A percentile compares a stretch with the other conserved stretches of the same genome.
phyloP scores from a whole-genome alignment of 2,329 filamentous ascomycete genomes.

The Pseudogymnoascus sp. region DNA sequence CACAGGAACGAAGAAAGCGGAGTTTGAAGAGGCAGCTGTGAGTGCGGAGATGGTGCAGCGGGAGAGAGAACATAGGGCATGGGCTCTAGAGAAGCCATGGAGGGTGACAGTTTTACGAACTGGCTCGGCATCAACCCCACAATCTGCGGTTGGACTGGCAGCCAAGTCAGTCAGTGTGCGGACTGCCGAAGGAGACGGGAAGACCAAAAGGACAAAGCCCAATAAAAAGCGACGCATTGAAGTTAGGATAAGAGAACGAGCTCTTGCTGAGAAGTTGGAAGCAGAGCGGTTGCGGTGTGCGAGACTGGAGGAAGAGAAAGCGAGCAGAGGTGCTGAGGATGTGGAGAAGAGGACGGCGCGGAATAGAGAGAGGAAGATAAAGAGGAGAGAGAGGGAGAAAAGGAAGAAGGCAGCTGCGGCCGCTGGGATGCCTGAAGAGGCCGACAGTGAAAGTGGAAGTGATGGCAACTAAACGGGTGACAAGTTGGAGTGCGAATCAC shows the following conservation, averaged over 20 bases:
- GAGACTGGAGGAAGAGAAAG: slow-evolving; percentile 32
- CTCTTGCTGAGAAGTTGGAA: slow-evolving; percentile 35
- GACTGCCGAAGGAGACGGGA: slow-evolving; percentile 13
- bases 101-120: slow-evolving; percentile 40
- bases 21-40: slow-evolving; percentile 42
- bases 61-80: slow-evolving; percentile 38
- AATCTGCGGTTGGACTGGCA: slow-evolving; percentile 12
- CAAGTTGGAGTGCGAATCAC: neutral
- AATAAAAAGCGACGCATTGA: slow-evolving; percentile 53
- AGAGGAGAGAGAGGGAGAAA: slow-evolving; percentile 38
- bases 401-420: slow-evolving; percentile 4
- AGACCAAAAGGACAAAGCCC: slow-evolving; percentile 36
- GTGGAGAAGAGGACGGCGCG: slow-evolving; percentile 55
- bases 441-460: neutral
- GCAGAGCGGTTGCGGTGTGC: slow-evolving; percentile 22
- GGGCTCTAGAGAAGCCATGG: slow-evolving; percentile 56
- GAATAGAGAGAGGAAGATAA: slow-evolving; percentile 47
- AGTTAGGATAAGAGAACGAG: slow-evolving; percentile 37
- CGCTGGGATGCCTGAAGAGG: neutral
- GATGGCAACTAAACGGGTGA: neutral
- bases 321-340: slow-evolving; percentile 47
- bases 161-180: slow-evolving; percentile 9
- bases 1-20: slow-evolving; percentile 30
- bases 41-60: slow-evolving; percentile 43
- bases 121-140: slow-evolving; percentile 20